A percentile compares a stretch with the other conserved stretches of the same genome.
phyloP scores from a whole-genome alignment of 73 alveolate species.

The Breviolum minutum region DNA sequence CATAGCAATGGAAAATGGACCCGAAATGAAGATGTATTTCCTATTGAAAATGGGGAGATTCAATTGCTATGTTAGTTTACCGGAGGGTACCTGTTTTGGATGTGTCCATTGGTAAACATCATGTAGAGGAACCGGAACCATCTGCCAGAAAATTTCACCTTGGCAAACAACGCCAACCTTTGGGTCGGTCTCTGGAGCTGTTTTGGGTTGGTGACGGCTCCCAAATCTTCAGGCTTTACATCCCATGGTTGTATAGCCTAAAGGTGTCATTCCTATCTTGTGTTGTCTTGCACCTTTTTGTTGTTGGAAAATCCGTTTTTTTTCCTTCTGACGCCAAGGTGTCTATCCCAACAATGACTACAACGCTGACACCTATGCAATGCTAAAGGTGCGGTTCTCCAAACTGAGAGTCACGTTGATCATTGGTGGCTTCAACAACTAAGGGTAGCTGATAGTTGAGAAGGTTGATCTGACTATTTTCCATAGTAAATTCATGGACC shows the following conservation, averaged over 20 bases:
- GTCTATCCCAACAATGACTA: conserved; percentile 81
- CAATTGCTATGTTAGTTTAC: too few relatives aligned
- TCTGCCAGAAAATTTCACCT: background rate
- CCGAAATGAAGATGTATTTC: too few relatives aligned
- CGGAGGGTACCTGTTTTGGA: too few relatives aligned
- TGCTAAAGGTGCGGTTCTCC: conserved; percentile 29
- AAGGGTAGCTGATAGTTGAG: background rate
- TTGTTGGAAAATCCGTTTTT: too few relatives aligned
- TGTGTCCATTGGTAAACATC: too few relatives aligned
- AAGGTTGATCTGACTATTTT: background rate
- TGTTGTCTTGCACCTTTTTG: background rate
- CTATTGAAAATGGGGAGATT: too few relatives aligned
- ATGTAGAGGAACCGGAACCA: too few relatives aligned
- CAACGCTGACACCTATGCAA: conserved; percentile 56
- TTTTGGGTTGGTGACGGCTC: too few relatives aligned
- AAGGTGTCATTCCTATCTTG: background rate
- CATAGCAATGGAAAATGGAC: too few relatives aligned
- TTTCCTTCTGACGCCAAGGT: conserved; percentile 32
- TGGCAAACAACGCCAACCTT: background rate
- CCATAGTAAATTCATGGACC: too few relatives aligned
- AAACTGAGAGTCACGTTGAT: background rate
- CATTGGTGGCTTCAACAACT: background rate
- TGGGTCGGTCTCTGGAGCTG: background rate
- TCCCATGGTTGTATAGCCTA: background rate
- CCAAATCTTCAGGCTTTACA: background rate